Conservation (phyloP, 805 yeast species). For the Metahyphopichia silvanorum region DNA sequence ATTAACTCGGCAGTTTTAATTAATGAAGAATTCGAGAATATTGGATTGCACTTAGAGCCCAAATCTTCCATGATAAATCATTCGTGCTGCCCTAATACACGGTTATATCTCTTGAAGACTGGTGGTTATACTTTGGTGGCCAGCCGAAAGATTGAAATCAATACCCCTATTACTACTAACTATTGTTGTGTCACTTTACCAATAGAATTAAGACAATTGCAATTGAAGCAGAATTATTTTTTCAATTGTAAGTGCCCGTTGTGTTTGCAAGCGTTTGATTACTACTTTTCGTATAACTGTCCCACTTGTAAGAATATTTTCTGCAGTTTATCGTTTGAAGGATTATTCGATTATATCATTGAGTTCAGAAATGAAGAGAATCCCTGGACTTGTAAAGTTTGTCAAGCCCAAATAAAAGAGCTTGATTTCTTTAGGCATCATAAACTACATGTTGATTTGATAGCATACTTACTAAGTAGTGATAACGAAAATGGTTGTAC, state of each 20-base stretch:
- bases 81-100: constrained; percentile 36
- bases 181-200: constrained; percentile 27
- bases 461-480: too few relatives aligned
- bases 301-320: constrained; percentile 12
- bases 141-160: constrained; percentile 11
- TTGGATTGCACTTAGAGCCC: constrained; percentile 36
- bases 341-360: too few relatives aligned
- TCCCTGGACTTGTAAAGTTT: too few relatives aligned
- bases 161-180: constrained; percentile 26
- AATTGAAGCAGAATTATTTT: constrained; percentile 21
- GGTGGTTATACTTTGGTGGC: constrained; percentile 15
- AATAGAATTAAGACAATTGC: constrained; percentile 17
- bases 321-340: constrained; percentile 3
- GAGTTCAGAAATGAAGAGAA: too few relatives aligned
- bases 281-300: constrained; percentile 22
- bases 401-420: too few relatives aligned
- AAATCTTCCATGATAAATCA: constrained; percentile 37
- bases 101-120: constrained; percentile 1
- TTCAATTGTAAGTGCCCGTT: constrained; percentile 30
- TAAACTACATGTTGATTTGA: too few relatives aligned
- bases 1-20: constrained; percentile 27
- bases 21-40: constrained; percentile 19
- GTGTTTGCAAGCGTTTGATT: constrained; percentile 21
- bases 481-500: too few relatives aligned
- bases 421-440: too few relatives aligned